These are phyloP conservation scores for Cymodocea nodosa DNA, from an alignment of 116 monocot species.

Conservation along the genomic window DNA sequence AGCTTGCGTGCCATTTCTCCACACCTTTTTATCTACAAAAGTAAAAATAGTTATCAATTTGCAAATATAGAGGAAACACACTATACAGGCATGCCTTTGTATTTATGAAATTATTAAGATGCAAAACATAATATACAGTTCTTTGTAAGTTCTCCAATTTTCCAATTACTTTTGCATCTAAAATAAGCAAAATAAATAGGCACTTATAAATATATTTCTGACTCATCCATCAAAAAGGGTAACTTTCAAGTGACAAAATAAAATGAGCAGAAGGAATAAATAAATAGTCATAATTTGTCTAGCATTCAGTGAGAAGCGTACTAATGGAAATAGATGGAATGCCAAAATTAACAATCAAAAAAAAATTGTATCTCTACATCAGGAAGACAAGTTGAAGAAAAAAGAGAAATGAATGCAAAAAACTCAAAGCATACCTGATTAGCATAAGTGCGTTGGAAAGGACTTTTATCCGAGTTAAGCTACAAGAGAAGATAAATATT, in stretches of 20 bases:
- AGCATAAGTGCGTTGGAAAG: slow-evolving; percentile 96
- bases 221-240: no score
- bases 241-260: not conserved
- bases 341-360: not conserved
- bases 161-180: no score
- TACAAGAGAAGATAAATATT: slow-evolving; percentile 23
- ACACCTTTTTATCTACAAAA: slow-evolving; percentile 83
- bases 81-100: not conserved
- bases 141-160: no score
- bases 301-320: not conserved
- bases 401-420: not conserved
- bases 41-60: not conserved
- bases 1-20: slow-evolving; percentile 98
- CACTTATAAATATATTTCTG: no score
- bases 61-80: not conserved
- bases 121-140: not conserved
- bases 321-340: slow-evolving; percentile 1
- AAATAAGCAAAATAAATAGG: no score
- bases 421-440: slow-evolving; percentile 44
- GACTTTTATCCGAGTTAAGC: slow-evolving; percentile 98
- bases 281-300: not conserved
- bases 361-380: not conserved
- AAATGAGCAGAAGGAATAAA: not conserved
- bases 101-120: not conserved
- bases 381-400: not conserved